Base-by-base conservation (phyloP, 2,329 filamentous ascomycete species). In the Penicillium concentricum region DNA sequence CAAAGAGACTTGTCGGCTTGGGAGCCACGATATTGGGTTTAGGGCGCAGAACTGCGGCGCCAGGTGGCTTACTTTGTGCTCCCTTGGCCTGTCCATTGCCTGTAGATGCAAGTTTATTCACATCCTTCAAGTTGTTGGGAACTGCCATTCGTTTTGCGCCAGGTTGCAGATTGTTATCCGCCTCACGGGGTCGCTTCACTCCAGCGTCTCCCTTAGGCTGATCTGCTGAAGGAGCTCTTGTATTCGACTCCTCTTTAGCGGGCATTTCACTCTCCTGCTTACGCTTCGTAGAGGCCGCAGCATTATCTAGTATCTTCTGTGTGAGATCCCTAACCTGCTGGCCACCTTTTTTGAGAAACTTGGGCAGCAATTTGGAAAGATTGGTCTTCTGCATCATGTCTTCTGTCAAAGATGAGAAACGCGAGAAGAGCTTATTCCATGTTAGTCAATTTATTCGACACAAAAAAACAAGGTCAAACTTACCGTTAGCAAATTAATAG, bases 301-400 rank as follows among this genome's bases (percentile, higher is more conserved):
- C 79, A 66, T 80, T 81, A 24, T 79, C 76, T 44, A 84, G 65
- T 41, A 87, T 81, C 61, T 78, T 77, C 62, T 84, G 81, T 4
- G 83, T 81, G 34, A 84, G 76, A 16, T 75, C 75, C 64, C 84
- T 84, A 47, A 81, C 81, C 46, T 79, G 76, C n/a, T 79, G 79
- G 61, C 82, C 81, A 26, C 83, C 84, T 60, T 82, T 82, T 70
- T 86, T 87, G 51, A 81, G 74, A 61, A 85, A 81, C 26, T 81
- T 78, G 3, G 79, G 78, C 16, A 87, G 71, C 16, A 86, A 75
- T 66, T 86, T 87, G 52, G 78, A 77, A 30, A 86, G 72, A 62
- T 86, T 85, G 9, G 82, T 85, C 66, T 84, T 84, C 62, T 84
- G 81, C 24, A 87, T 74, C 47, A 81, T 77, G 48, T 83, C 81